Conservation (phyloP, 2,329 filamentous ascomycete genomes). For the Aureobasidium sp. region DNA sequence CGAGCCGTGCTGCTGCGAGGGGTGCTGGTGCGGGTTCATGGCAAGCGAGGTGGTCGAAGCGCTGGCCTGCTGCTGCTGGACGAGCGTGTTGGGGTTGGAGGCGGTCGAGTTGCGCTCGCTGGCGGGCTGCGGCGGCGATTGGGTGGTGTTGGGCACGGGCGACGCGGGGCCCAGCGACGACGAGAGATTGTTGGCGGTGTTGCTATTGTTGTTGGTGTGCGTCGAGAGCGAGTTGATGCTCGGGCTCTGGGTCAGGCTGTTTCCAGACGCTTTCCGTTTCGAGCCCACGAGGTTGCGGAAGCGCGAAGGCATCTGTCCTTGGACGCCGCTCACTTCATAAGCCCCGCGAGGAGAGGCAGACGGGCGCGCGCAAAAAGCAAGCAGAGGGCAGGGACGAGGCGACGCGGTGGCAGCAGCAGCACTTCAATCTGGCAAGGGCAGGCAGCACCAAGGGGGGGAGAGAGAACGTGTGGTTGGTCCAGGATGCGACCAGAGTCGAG, state of each 20-base stretch:
- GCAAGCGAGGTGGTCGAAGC: slow-evolving; percentile 20
- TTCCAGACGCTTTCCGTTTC: slow-evolving; percentile 62
- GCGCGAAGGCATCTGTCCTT: slow-evolving; percentile 69
- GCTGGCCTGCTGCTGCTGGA: slow-evolving; percentile 36
- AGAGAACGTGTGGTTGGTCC: slow-evolving; percentile 11
- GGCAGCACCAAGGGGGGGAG: not conserved
- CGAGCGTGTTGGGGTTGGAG: slow-evolving; percentile 26
- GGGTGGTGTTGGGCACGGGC: slow-evolving; percentile 15
- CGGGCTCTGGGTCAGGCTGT: slow-evolving; percentile 37
- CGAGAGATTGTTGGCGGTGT: slow-evolving; percentile 29
- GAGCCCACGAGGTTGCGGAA: slow-evolving; percentile 75
- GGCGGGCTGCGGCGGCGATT: slow-evolving; percentile 34
- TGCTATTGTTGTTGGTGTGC: slow-evolving; percentile 21
- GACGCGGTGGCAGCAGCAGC: not conserved
- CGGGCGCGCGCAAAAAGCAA: not conserved
- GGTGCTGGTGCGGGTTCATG: slow-evolving; percentile 37
- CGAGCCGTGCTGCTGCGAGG: slow-evolving; percentile 32
- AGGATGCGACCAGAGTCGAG: slow-evolving; percentile 6
- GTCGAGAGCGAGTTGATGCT: slow-evolving; percentile 30
- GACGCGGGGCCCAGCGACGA: slow-evolving; percentile 19
- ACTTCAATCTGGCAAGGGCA: not conserved
- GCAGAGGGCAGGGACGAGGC: not conserved
- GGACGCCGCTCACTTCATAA: slow-evolving; percentile 18
- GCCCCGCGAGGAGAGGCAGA: slow-evolving; percentile 6
- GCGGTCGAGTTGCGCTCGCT: slow-evolving; percentile 23